These are phyloP conservation scores for Wickerhamiella azymoides DNA, from an alignment of 805 yeast genomes.

Conservation along the genomic window DNA sequence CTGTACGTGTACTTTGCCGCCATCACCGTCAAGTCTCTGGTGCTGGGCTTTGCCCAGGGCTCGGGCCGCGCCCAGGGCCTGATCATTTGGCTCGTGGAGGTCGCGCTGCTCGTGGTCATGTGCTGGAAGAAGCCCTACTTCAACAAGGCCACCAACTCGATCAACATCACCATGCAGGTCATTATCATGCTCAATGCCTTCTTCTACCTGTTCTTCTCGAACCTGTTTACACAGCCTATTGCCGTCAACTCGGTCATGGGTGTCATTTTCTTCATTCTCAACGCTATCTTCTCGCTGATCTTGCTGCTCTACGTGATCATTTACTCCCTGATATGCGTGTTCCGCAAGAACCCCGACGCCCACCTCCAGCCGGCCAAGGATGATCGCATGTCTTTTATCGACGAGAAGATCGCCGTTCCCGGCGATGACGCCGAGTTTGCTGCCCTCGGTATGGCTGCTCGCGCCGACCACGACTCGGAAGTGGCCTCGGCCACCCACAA, in stretches of 20 bases:
- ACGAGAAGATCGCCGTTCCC: conserved; percentile 28
- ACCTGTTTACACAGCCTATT: conserved; percentile 67
- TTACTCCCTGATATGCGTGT: conserved; percentile 36
- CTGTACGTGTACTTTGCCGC: conserved; percentile 50
- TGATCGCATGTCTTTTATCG: conserved; percentile 73
- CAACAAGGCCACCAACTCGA: conserved; percentile 67
- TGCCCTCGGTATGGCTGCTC: conserved; percentile 73
- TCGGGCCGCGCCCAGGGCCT: conserved; percentile 74
- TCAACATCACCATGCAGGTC: conserved; percentile 57
- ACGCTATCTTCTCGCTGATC: conserved; percentile 75
- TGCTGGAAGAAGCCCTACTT: conserved; percentile 60
- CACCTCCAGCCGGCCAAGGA: conserved; percentile 80
- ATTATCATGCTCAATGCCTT: conserved; percentile 70
- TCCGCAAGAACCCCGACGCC: conserved; percentile 78
- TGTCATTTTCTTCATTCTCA: conserved; percentile 73
- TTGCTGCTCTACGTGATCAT: conserved; percentile 57
- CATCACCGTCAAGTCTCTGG: conserved; percentile 50
- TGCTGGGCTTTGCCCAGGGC: conserved; percentile 65
- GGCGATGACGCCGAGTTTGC: conserved; percentile 30
- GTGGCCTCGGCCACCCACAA: conserved; percentile 35
- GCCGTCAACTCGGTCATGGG: conserved; percentile 80
- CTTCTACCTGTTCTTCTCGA: conserved; percentile 73
- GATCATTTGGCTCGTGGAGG: conserved; percentile 61
- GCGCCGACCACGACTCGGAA: conserved; percentile 42
- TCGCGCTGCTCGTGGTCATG: conserved; percentile 50